Evolutionary conservation across 169 alveolate genomes (phyloP).

Genomic region (Plasmodium gonderi): DNA sequence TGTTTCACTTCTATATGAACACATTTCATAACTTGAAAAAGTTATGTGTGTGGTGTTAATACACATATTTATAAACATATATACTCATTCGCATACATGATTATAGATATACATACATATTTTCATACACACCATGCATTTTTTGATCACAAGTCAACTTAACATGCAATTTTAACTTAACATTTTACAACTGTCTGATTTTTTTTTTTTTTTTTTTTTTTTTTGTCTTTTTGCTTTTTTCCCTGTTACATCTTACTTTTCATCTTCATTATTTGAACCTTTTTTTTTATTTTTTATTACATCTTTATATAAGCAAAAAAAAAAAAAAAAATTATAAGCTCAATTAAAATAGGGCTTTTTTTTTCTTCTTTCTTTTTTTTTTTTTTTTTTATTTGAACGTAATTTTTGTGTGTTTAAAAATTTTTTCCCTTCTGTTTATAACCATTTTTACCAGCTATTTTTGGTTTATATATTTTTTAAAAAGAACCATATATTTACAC

Average conservation of each 20-base stretch:
- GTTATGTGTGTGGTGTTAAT: background rate
- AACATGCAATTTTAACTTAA: background rate
- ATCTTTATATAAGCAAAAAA: background rate
- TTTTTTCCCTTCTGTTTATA: background rate
- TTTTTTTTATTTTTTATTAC: background rate
- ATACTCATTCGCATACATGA: background rate
- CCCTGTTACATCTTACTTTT: background rate
- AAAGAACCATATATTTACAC: background rate
- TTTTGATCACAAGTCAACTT: background rate
- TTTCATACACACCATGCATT: background rate
- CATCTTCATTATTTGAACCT: background rate
- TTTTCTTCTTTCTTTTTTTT: no score
- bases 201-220: background rate
- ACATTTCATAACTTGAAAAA: background rate
- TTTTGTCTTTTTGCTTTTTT: background rate
- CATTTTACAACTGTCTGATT: constrained; percentile 5
- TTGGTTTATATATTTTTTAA: background rate
- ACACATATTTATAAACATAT: background rate
- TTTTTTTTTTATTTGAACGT: no score
- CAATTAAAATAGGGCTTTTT: background rate
- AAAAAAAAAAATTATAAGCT: background rate
- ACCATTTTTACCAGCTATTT: background rate
- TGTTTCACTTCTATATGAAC: background rate
- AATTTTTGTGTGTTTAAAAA: background rate
- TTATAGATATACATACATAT: background rate